Base-by-base conservation (phyloP, 352 stramenopile species). In the Saprolegnia diclina region DNA sequence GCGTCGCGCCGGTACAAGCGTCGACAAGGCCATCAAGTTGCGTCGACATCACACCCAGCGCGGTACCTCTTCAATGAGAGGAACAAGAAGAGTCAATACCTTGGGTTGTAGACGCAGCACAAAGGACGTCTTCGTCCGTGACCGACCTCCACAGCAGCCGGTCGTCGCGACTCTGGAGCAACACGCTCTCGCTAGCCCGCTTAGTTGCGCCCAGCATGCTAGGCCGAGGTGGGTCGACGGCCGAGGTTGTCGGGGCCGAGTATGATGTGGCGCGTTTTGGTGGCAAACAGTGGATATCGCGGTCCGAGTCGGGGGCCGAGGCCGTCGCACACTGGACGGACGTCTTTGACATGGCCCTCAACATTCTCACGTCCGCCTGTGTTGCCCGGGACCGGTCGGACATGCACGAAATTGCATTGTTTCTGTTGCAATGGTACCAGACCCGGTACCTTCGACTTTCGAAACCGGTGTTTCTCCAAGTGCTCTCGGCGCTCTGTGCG, bases 281-380 rank as follows among this genome's bases (percentile, higher is more conserved):
- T n/a, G 62, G 52, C 7, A 67, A 67, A 26, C 45, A 67, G 29
- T 67, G 62, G 62, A 56, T 67, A 4, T 67, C 62, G 2, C 19
- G 21, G 18, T 46, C 29, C 35, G 62, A 67, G 29, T 37, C 46
- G 16, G 18, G 35, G 19, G 42, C 45, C 45, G 62, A 59, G 9
- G 62, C 62, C 22, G 62, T 67, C 22, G 21, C 53, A n/a, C 50
- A 50, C 62, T 67, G 46, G n/a, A 44, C 46, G 4, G 62, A 59
- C n/a, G 11, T 67, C 21, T 67, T 46, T 3, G 4, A 24, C 1
- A 18, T 48, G 14, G 62, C 62, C 5, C 46, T 32, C 11, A 40
- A 67, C 19, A 40, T 67, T 21, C n/a, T 67, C 18, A 6, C 35
- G 13, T 21, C 21, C 7, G 21, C 18, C 11, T 55, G n/a, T 19